These are phyloP conservation scores for Clonostachys solani DNA, from an alignment of 2,329 filamentous ascomycete genomes.

Conservation along the genomic window DNA sequence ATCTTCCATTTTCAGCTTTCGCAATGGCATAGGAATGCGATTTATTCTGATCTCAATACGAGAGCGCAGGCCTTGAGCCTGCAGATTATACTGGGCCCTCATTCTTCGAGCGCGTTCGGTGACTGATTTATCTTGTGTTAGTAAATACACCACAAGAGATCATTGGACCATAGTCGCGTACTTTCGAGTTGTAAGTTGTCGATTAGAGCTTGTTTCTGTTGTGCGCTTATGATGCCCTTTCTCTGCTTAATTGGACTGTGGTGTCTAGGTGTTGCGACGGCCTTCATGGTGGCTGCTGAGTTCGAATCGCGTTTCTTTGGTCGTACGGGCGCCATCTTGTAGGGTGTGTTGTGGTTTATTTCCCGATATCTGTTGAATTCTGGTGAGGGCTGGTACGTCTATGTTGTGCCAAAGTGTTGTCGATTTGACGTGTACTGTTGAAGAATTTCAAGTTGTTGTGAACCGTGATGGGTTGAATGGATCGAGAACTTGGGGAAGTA, in stretches of 20 bases:
- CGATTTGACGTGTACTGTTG: background rate
- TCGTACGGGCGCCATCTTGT: slow-evolving; percentile 40
- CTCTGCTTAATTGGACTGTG: slow-evolving; percentile 61
- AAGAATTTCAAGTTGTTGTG: too few species aligned
- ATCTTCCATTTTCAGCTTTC: slow-evolving; percentile 79
- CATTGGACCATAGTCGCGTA: slow-evolving; percentile 34
- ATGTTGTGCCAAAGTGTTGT: background rate
- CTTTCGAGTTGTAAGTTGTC: slow-evolving; percentile 88
- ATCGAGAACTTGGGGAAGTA: slow-evolving; percentile 6
- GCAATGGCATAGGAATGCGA: slow-evolving; percentile 76
- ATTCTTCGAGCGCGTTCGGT: slow-evolving; percentile 84
- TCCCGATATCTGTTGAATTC: background rate
- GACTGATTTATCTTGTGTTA: slow-evolving; percentile 48
- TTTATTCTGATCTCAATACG: slow-evolving; percentile 92
- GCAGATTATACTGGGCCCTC: slow-evolving; percentile 82
- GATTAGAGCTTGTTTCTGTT: slow-evolving; percentile 81
- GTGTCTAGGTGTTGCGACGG: slow-evolving; percentile 29
- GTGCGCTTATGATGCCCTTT: slow-evolving; percentile 55
- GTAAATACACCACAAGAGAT: background rate
- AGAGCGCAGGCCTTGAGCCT: slow-evolving; percentile 78
- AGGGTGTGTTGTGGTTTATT: slow-evolving; percentile 1
- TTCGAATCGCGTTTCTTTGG: slow-evolving; percentile 23
- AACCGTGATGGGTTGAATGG: too few species aligned
- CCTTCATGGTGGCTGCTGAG: slow-evolving; percentile 7
- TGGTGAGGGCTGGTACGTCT: background rate